Conservation (phyloP, 2,329 filamentous ascomycete species). For the Leptographium procerum region DNA sequence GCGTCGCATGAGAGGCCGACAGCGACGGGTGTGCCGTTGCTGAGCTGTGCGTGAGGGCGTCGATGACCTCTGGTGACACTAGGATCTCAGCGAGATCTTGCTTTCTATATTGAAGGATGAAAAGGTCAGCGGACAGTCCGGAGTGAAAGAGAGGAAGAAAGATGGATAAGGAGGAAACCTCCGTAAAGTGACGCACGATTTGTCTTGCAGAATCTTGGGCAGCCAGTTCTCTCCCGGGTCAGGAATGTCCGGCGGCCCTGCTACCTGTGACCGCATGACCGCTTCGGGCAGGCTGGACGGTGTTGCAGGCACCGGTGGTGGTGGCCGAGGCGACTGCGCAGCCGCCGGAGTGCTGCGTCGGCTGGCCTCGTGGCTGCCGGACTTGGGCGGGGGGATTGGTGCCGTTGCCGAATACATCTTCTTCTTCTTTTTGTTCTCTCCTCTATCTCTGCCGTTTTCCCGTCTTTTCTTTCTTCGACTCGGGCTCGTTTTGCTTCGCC, state of each 20-base stretch:
- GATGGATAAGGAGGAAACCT: constrained; percentile 1
- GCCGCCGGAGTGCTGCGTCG: constrained; percentile 52
- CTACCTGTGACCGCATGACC: constrained; percentile 14
- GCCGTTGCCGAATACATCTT: constrained; percentile 41
- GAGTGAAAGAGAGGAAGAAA: not conserved
- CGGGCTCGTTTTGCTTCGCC: not conserved
- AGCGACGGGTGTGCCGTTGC: constrained; percentile 63
- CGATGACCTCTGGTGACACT: constrained; percentile 52
- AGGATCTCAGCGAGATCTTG: constrained; percentile 65
- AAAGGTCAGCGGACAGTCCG: not conserved
- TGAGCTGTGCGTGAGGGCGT: constrained; percentile 59
- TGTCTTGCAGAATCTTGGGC: constrained; percentile 64
- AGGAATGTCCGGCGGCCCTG: constrained; percentile 27
- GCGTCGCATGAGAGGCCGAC: constrained; percentile 48
- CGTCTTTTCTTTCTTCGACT: not conserved
- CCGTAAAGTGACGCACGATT: constrained; percentile 49
- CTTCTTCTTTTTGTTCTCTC: constrained; percentile 6
- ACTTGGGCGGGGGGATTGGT: constrained; percentile 62
- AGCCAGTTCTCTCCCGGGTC: constrained; percentile 67
- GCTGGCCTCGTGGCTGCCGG: constrained; percentile 56
- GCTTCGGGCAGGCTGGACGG: constrained; percentile 15
- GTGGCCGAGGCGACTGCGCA: constrained; percentile 32
- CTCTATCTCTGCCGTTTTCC: not conserved
- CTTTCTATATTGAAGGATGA: constrained; percentile 39
- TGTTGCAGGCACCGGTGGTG: constrained; percentile 21